Base-by-base conservation (phyloP, 306 rosid species). In the Mimosa bimucronata region DNA sequence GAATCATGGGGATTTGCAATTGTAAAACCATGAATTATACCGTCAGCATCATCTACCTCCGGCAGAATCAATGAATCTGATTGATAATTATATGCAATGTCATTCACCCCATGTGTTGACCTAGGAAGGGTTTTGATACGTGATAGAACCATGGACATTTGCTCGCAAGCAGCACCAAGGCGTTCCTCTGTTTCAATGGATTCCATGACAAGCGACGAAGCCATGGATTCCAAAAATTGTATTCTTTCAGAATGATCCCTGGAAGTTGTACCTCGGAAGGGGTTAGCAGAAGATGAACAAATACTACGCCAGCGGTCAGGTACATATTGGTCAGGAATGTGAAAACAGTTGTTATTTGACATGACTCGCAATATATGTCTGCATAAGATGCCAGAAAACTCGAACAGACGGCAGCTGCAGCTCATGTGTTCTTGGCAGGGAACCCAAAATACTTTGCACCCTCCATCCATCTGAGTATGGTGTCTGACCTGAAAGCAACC, bases 401-500 rank as follows among this genome's bases (percentile, higher is more conserved):
- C 94, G 15, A 89, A 92, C 75, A 89, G 84, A 84, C 71, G 85
- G 81, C 98, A 93, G 85, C 89, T 87, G 88, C 98, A 93, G 82
- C 93, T 89, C 45, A 93, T 93, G 80, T 88, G 92, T 78, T 88
- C 94, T 83, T 93, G 89, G 85, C 94, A 87, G 45, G 98, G 94
- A 79, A 86, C 66, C 93, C 91, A 93, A 66, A 90, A 76, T 53
- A 93, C 97, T 83, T 88, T 89, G 88, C 84, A 89, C 57, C 94
- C 98, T 80, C 97, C 94, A n/a, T 93, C 91, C 79, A 82, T 78
- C 84, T 89, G 91, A 23, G 94, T 85, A 77, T 93, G 98, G 86
- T 93, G 93, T 80, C 93, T 83, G 83, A 93, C 94, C 86, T 93
- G 93, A 89, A 91, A 93, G 86, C 88, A 85, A 76, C 92, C 87